These are phyloP conservation scores for Lyophyllum decastes DNA, from an alignment of 768 basidiomycete genomes.

Conservation along the genomic window DNA sequence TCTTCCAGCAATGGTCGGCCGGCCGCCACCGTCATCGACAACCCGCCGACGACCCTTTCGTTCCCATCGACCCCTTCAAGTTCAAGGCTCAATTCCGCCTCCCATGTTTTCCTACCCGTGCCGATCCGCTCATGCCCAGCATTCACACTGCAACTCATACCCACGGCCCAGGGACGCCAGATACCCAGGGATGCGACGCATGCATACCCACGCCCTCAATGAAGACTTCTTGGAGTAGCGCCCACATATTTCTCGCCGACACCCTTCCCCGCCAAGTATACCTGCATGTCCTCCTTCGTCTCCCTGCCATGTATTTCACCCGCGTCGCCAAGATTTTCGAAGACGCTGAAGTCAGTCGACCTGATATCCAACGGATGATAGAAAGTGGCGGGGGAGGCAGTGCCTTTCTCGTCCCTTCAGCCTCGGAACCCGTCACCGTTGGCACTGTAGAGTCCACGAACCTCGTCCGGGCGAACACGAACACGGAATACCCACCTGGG, in stretches of 20 bases:
- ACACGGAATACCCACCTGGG: constrained; percentile 7
- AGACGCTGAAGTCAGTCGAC: constrained; percentile 75
- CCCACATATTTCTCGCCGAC: constrained; percentile 23
- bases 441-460: constrained; percentile 11
- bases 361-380: constrained; percentile 63
- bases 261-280: constrained; percentile 38
- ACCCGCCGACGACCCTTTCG: constrained; percentile 52
- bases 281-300: constrained; percentile 48
- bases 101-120: constrained; percentile 4
- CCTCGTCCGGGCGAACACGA: not conserved
- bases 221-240: constrained; percentile 7
- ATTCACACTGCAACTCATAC: constrained; percentile 3
- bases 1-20: constrained; percentile 54
- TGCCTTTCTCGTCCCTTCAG: constrained; percentile 12
- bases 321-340: constrained; percentile 77
- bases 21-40: constrained; percentile 46
- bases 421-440: constrained; percentile 11
- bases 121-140: constrained; percentile 7
- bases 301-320: constrained; percentile 81
- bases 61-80: constrained; percentile 57
- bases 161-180: not conserved
- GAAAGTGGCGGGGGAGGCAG: constrained; percentile 16
- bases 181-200: constrained; percentile 8
- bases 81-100: constrained; percentile 25
- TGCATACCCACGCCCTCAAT: constrained; percentile 5